Evolutionary conservation across 371 early-diverging fungal genomes (phyloP).

Genomic region (Lichtheimia corymbifera): DNA sequence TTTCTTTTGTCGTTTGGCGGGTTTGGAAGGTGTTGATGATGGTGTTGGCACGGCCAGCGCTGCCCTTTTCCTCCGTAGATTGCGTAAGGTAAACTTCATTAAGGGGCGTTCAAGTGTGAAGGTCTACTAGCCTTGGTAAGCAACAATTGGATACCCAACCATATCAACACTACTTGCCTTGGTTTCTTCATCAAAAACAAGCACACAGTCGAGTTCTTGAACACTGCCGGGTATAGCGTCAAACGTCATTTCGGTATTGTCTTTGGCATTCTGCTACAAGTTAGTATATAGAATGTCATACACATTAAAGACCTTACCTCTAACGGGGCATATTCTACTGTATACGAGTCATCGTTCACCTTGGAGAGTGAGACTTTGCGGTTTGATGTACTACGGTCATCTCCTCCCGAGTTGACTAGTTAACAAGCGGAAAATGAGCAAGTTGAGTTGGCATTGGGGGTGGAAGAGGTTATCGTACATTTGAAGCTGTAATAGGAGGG

Average conservation of each 20-base stretch:
- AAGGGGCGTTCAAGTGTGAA: slow-evolving; percentile 14
- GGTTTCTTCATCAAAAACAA: slow-evolving; percentile 5
- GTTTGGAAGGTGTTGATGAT: no score
- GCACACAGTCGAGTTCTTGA: slow-evolving; percentile 9
- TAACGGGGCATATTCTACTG: slow-evolving; percentile 3
- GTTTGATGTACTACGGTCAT: not conserved
- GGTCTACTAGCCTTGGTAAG: slow-evolving; percentile 5
- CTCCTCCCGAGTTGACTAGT: not conserved
- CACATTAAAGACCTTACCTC: not conserved
- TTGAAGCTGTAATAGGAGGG: slow-evolving; percentile 2
- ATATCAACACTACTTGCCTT: not conserved
- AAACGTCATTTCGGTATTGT: slow-evolving; percentile 8
- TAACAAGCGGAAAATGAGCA: not conserved
- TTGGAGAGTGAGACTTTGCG: slow-evolving; percentile 3
- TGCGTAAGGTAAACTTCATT: slow-evolving; percentile 11
- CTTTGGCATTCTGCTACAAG: not conserved
- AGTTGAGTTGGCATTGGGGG: not conserved
- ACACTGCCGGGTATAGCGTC: slow-evolving; percentile 8
- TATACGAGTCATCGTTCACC: slow-evolving; percentile 3
- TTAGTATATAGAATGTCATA: not conserved
- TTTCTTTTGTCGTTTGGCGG: no score
- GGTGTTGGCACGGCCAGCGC: slow-evolving; percentile 2
- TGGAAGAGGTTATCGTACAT: not conserved
- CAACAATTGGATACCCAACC: not conserved
- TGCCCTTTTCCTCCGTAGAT: slow-evolving; percentile 2